Conservation (phyloP, 2,329 filamentous ascomycete species). For the Aureobasidium lini region DNA sequence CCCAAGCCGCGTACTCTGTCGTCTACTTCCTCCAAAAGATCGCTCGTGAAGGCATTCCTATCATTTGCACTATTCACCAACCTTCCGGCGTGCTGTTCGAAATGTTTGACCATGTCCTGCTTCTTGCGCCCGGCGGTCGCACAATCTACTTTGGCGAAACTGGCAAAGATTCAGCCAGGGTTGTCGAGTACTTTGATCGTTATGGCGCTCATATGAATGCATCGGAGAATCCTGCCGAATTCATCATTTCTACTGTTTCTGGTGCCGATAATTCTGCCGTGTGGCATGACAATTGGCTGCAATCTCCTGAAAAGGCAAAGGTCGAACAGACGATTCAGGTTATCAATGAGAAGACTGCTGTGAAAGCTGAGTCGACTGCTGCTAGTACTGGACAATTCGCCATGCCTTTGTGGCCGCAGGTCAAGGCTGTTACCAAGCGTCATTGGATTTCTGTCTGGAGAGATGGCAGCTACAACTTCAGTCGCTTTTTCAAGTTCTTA, state of each 20-base stretch:
- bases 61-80: constrained; percentile 42
- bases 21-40: constrained; percentile 55
- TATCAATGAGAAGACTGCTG: constrained; percentile 1
- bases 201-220: constrained; percentile 58
- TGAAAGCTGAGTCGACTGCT: not conserved
- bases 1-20: constrained; percentile 57
- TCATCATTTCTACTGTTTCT: constrained; percentile 52
- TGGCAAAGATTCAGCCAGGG: constrained; percentile 33
- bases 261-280: constrained; percentile 35
- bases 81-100: constrained; percentile 54
- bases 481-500: constrained; percentile 30
- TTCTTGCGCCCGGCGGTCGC: constrained; percentile 36
- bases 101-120: constrained; percentile 37
- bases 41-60: constrained; percentile 39
- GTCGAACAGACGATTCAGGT: constrained; percentile 27
- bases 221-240: constrained; percentile 66
- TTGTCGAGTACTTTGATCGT: constrained; percentile 51
- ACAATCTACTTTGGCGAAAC: constrained; percentile 42
- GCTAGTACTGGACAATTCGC: not conserved
- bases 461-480: constrained; percentile 12
- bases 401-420: constrained; percentile 3
- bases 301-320: constrained; percentile 35
- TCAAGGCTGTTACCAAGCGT: constrained; percentile 4
- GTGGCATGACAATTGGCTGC: constrained; percentile 39
- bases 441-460: constrained; percentile 12